Evolutionary conservation across 2,329 filamentous ascomycete genomes (phyloP).

Genomic region (Orbilia brochopaga): DNA sequence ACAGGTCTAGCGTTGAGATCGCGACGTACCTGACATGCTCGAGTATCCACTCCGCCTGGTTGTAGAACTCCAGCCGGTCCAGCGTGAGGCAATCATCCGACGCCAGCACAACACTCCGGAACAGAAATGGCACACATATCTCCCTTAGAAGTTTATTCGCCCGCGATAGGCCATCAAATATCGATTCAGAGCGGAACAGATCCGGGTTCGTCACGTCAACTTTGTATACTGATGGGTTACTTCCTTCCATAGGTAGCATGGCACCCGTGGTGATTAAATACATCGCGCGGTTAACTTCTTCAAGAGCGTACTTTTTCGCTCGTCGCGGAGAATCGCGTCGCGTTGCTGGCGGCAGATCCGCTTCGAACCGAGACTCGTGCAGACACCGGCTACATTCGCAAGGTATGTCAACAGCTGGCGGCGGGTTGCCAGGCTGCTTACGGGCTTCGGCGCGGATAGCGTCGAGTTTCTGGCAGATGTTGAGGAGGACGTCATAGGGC

Average conservation of each 20-base stretch:
- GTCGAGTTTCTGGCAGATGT: constrained; percentile 33
- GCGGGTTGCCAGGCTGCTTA: constrained; percentile 7
- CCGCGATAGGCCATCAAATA: constrained; percentile 37
- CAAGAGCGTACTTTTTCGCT: too few relatives aligned
- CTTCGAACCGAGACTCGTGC: neutral
- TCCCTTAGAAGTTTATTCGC: constrained; percentile 29
- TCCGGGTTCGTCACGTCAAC: neutral
- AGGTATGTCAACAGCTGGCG: neutral
- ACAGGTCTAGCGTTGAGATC: neutral
- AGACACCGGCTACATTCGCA: constrained; percentile 11
- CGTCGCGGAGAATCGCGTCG: too few relatives aligned
- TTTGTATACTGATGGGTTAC: too few relatives aligned
- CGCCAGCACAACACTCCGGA: constrained; percentile 35
- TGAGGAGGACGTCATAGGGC: constrained; percentile 36
- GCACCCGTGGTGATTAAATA: too few relatives aligned
- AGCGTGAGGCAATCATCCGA: constrained; percentile 39
- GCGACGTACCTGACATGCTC: constrained; percentile 31
- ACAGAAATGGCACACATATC: constrained; percentile 35
- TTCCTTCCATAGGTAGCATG: too few relatives aligned
- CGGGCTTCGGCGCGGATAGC: constrained; percentile 14
- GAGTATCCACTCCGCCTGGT: constrained; percentile 23
- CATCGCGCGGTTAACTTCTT: too few relatives aligned
- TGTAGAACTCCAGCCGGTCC: constrained; percentile 34
- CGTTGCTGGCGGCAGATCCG: too few relatives aligned
- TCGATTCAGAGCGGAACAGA: constrained; percentile 17